Evolutionary conservation across 208 protist genomes (phyloP).

Genomic region (Acanthamoeba divionensis): DNA sequence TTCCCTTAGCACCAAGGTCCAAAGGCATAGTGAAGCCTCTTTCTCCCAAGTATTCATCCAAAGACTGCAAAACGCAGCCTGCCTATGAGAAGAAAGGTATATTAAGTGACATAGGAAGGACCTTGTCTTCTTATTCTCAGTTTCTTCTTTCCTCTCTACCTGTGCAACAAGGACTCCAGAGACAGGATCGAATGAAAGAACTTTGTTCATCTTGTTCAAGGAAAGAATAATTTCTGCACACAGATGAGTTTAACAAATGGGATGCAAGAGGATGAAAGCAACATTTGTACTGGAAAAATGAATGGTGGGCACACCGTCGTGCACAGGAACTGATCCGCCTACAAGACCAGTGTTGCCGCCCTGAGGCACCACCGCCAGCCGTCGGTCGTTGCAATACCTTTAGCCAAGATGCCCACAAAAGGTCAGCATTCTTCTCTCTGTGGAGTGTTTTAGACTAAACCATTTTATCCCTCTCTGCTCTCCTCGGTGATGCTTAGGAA

Average conservation of each 20-base stretch:
- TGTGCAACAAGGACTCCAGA: conserved; percentile 56
- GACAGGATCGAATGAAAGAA: conserved; percentile 80
- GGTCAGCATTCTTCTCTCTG: too few species aligned
- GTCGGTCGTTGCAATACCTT: conserved; percentile 16
- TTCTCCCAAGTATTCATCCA: conserved; percentile 83
- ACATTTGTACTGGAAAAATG: neutral
- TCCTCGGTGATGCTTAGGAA: too few species aligned
- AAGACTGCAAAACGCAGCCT: conserved; percentile 88
- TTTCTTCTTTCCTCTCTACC: conserved; percentile 45
- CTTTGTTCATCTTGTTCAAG: conserved; percentile 88
- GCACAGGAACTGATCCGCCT: conserved; percentile 79
- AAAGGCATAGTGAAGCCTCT: conserved; percentile 90
- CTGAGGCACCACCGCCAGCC: conserved; percentile 92
- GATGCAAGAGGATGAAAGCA: too few species aligned
- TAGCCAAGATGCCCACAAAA: too few species aligned
- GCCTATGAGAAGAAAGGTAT: conserved; percentile 56
- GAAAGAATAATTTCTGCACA: conserved; percentile 91
- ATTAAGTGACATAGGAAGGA: too few species aligned
- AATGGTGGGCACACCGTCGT: neutral
- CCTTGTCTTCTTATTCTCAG: too few species aligned
- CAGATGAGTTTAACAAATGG: neutral
- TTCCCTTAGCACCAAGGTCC: conserved; percentile 94
- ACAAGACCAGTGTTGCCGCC: conserved; percentile 96
- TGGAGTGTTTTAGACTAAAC: too few species aligned
- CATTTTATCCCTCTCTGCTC: too few species aligned